A percentile compares a stretch with the other conserved stretches of the same genome.
Evolutionary conservation across 306 rosid genomes (phyloP).

Genomic region (Datisca glomerata): DNA sequence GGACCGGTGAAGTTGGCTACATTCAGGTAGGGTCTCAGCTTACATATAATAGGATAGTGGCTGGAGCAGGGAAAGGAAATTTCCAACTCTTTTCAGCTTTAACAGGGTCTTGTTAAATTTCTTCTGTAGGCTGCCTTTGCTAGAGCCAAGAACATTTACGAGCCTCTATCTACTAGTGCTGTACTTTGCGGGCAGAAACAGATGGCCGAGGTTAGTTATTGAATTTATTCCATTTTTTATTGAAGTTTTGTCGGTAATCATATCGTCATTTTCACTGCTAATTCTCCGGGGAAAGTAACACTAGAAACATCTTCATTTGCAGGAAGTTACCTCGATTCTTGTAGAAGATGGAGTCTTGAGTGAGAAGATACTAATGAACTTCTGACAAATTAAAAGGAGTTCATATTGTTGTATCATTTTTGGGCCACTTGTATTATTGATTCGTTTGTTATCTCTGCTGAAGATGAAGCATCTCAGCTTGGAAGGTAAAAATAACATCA

Average conservation of each 20-base stretch:
- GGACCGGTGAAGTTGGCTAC: constrained; percentile 79
- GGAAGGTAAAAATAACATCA: constrained; percentile 24
- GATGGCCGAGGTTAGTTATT: constrained; percentile 66
- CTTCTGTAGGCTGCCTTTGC: constrained; percentile 69
- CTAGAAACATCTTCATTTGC: constrained; percentile 16
- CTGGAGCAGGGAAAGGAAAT: too few species aligned
- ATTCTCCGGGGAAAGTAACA: background rate
- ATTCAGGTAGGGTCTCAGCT: constrained; percentile 53
- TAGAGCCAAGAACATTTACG: constrained; percentile 51
- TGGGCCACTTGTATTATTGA: background rate
- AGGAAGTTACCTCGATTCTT: constrained; percentile 89
- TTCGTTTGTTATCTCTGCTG: constrained; percentile 34
- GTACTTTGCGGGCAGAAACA: constrained; percentile 87
- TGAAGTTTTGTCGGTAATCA: background rate
- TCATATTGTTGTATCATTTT: constrained; percentile 40
- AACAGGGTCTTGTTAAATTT: background rate
- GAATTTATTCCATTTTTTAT: background rate
- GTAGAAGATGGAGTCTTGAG: constrained; percentile 66
- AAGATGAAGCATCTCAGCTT: constrained; percentile 33
- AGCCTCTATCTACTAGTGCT: constrained; percentile 58
- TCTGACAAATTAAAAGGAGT: constrained; percentile 28
- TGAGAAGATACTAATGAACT: constrained; percentile 81
- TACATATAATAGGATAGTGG: background rate
- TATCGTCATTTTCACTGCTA: background rate
- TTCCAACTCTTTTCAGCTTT: constrained; percentile 2